phyloP scores from a whole-genome alignment of 306 rosid genomes.

The Vigna unguiculata region DNA sequence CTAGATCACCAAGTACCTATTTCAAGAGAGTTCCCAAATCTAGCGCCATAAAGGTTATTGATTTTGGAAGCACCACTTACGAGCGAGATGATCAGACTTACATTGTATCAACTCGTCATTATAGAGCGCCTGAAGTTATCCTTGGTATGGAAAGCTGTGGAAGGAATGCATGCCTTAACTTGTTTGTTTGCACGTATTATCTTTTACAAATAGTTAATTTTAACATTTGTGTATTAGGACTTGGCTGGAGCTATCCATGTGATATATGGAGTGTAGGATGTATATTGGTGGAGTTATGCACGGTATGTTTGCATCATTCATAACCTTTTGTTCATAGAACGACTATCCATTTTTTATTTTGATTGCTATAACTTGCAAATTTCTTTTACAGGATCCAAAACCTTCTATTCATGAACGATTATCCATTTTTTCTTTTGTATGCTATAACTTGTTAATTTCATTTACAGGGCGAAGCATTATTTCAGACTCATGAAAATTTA shows the following conservation, averaged over 20 bases:
- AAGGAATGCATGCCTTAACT: background rate
- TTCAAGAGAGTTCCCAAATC: constrained; percentile 90
- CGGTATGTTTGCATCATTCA: constrained; percentile 52
- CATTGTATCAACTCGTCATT: constrained; percentile 95
- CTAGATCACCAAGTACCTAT: constrained; percentile 78
- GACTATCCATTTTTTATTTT: background rate
- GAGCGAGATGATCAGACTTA: constrained; percentile 85
- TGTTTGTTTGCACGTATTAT: background rate
- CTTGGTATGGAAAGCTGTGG: constrained; percentile 57
- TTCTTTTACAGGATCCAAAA: constrained; percentile 58
- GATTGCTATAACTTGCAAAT: background rate
- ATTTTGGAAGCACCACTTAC: constrained; percentile 97
- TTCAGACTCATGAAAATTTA: constrained; percentile 95
- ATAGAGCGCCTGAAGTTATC: constrained; percentile 97
- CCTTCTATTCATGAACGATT: background rate
- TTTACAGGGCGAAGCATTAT: constrained; percentile 89
- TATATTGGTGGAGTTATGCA: constrained; percentile 91
- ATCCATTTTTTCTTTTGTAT: background rate
- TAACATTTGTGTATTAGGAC: constrained; percentile 57
- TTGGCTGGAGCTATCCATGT: constrained; percentile 95
- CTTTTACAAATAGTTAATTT: background rate
- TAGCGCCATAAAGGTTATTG: constrained; percentile 93
- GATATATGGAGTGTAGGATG: constrained; percentile 99
- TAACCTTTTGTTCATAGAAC: background rate
- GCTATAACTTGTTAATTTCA: background rate